These are phyloP conservation scores for Afroboletus lepidellus DNA, from an alignment of 1,284 basidiomycete species.

Conservation along the genomic window DNA sequence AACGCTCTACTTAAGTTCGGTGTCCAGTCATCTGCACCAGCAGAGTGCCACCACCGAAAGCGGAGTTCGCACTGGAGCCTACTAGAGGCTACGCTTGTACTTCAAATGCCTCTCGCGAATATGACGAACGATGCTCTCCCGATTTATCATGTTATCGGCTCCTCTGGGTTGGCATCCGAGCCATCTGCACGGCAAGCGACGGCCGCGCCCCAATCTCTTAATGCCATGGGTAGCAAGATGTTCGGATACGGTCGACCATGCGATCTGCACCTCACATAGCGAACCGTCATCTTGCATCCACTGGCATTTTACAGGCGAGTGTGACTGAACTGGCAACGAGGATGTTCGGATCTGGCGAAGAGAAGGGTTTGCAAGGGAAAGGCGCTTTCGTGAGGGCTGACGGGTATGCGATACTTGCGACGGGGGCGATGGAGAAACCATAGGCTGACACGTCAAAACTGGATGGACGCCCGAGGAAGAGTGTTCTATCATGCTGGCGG, in stretches of 20 bases:
- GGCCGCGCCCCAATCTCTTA: rapidly evolving
- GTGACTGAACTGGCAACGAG: slow-evolving; percentile 3
- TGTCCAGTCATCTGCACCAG: not conserved
- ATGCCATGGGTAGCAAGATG: slow-evolving; percentile 21
- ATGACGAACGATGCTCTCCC: slow-evolving; percentile 25
- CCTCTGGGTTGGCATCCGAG: slow-evolving; percentile 5
- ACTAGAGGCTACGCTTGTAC: slow-evolving; percentile 12
- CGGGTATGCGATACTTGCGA: not conserved
- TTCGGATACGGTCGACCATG: not conserved
- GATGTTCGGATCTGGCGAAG: not conserved
- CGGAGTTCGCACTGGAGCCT: not conserved
- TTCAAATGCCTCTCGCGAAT: slow-evolving; percentile 22
- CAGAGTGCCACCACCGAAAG: not conserved
- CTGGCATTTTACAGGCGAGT: not conserved
- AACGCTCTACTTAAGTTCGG: no score
- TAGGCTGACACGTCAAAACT: not conserved
- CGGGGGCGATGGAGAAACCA: no score
- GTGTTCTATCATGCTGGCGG: no score
- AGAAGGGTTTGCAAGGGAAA: no score
- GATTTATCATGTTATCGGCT: slow-evolving; percentile 9
- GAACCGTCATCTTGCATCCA: slow-evolving; percentile 9
- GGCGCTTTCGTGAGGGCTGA: not conserved
- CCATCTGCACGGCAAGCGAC: slow-evolving; percentile 16
- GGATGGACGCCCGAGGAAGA: not conserved
- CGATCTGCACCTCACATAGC: slow-evolving; percentile 8